Evolutionary conservation across 1,284 basidiomycete species (phyloP), one percentile per base, ranked within the genome.

Genomic region (Rhodotorula sp.): DNA sequence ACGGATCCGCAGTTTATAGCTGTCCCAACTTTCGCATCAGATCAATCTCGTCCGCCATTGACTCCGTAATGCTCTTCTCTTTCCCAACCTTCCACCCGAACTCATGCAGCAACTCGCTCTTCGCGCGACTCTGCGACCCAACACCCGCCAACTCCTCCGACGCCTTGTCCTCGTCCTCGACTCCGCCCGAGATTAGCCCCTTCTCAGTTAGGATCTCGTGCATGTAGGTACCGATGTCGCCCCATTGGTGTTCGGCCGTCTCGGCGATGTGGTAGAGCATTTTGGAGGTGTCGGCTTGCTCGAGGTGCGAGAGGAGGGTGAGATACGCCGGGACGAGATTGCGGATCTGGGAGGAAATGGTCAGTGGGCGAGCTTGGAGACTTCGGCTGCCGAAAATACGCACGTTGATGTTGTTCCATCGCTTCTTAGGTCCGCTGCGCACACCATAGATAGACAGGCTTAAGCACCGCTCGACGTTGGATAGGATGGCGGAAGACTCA

Each of bases 381-480:
- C 5, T 44, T 44, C 34, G 34, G 11, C 40, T 13, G 40, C 40
- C 9, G 18, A 22, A 34, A 20, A n/a, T n/a, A 28, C 60, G 13
- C 28, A 67, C 65, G 65, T 72, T 68, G 24, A 72, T 59, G 65
- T 72, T 44, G 62, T 69, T 66, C 71, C 71, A 72, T 28, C 58
- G 34, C 6, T 46, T 24, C 15, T 65, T 54, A 0, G 59, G 55
- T 1, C 70, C 67, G 24, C 37, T 64, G 37, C 48, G 46, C 26
- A 6, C 1, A 20, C n/a, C n/a, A 22, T 22, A 37, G 30, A 4
- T 18, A 10, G 40, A 44, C 13, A 11, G 16, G 40, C 6, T 37
- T 44, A 7, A 61, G 59, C 24, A 26, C 4, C 20, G 30, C 13
- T n/a, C 20, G 28, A 4, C 30, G 48, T 11, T 40, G n/a, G 20